Evolutionary conservation across 805 yeast genomes (phyloP).

Genomic region (Clavispora fructus): DNA sequence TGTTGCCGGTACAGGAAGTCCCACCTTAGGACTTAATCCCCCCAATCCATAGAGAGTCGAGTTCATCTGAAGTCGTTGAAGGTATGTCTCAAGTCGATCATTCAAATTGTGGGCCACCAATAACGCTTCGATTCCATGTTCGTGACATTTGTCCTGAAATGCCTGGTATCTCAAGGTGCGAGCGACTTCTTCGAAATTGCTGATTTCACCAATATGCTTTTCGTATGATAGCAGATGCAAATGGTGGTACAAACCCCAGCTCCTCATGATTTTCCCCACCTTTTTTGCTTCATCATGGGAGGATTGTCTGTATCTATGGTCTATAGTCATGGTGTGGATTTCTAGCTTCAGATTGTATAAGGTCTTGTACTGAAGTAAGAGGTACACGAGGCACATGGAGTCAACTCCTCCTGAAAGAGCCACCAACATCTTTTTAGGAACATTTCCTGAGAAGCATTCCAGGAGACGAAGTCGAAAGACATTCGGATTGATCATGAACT

Average conservation of each 20-base stretch:
- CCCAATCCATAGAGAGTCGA: slow-evolving; percentile 49
- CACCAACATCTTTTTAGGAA: slow-evolving; percentile 36
- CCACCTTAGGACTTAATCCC: slow-evolving; percentile 40
- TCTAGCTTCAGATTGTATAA: slow-evolving; percentile 21
- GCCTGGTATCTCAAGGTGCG: slow-evolving; percentile 47
- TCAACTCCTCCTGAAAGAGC: slow-evolving; percentile 83
- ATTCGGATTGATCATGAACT: not conserved
- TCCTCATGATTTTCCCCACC: slow-evolving; percentile 27
- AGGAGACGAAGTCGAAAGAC: slow-evolving; percentile 4
- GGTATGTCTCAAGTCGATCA: slow-evolving; percentile 69
- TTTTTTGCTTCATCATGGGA: slow-evolving; percentile 45
- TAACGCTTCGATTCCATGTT: slow-evolving; percentile 29
- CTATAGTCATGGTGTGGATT: slow-evolving; percentile 57
- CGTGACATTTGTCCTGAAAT: slow-evolving; percentile 37
- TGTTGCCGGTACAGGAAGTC: slow-evolving; percentile 22
- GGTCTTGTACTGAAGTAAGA: slow-evolving; percentile 36
- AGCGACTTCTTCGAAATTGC: slow-evolving; percentile 56
- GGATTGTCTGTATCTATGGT: slow-evolving; percentile 52
- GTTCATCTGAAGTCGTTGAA: slow-evolving; percentile 45
- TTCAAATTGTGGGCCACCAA: slow-evolving; percentile 64
- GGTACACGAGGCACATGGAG: slow-evolving; percentile 62
- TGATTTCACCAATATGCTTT: slow-evolving; percentile 22
- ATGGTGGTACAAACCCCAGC: slow-evolving; percentile 33
- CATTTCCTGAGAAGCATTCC: slow-evolving; percentile 7
- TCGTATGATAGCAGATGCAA: slow-evolving; percentile 22